These are phyloP conservation scores for Coemansia sp. DNA, from an alignment of 192 early-diverging fungal genomes.

Conservation along the genomic window DNA sequence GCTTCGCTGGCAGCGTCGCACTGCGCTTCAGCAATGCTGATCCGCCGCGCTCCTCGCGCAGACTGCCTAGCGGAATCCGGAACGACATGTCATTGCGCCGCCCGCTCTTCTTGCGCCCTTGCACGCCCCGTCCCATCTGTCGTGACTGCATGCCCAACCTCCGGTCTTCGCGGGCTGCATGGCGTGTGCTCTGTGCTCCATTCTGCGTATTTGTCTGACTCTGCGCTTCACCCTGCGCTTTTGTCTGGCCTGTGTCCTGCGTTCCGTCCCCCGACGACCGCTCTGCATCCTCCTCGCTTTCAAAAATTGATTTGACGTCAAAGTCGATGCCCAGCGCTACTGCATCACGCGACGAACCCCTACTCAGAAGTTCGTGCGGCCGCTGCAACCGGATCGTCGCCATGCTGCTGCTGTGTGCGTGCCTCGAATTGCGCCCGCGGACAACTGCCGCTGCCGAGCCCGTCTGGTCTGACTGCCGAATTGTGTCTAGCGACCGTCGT, in stretches of 20 bases:
- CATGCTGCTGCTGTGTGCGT: conserved; percentile 37
- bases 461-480: conserved; percentile 10
- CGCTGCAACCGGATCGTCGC: conserved; percentile 56
- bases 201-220: not conserved
- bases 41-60: conserved; percentile 29
- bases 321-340: conserved; percentile 51
- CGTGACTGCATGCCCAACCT: not conserved
- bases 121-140: not conserved
- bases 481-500: conserved; percentile 40
- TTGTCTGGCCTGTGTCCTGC: not conserved
- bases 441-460: conserved; percentile 13
- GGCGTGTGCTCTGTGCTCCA: not conserved
- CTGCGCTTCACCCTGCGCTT: not conserved
- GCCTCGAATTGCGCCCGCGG: conserved; percentile 21
- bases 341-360: conserved; percentile 46
- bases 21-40: conserved; percentile 39
- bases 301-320: conserved; percentile 44
- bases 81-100: conserved; percentile 37
- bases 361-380: conserved; percentile 48
- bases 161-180: not conserved
- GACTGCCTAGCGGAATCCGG: conserved; percentile 20
- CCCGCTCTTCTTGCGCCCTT: conserved; percentile 16
- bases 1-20: conserved; percentile 43
- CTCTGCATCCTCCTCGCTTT: conserved; percentile 11
- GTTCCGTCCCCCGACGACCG: not conserved